Conservation (phyloP, 2,329 filamentous ascomycete genomes). For the Chalaropsis ovoidea region DNA sequence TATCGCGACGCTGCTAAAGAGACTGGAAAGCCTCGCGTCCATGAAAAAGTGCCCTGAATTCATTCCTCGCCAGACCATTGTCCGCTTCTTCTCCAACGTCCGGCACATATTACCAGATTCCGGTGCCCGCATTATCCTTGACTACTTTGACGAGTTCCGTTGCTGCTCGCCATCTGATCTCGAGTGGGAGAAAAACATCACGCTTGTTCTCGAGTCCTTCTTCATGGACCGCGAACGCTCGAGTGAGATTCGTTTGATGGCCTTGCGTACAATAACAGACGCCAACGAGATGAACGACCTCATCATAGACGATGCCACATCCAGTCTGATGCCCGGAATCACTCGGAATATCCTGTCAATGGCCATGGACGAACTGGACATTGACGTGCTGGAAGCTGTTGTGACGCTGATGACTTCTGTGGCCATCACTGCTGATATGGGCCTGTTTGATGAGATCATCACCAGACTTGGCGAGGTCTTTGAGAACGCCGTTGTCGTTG, state of each 20-base stretch:
- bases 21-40: conserved; percentile 42
- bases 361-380: conserved; percentile 53
- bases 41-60: conserved; percentile 42
- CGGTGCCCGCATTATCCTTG: conserved; percentile 52
- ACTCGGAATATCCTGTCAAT: conserved; percentile 52
- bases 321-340: conserved; percentile 48
- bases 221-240: conserved; percentile 53
- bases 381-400: conserved; percentile 53
- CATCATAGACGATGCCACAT: conserved; percentile 48
- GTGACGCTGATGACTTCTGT: conserved; percentile 56
- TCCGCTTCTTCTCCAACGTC: conserved; percentile 55
- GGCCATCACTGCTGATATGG: conserved; percentile 47
- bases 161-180: conserved; percentile 62
- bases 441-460: conserved; percentile 49
- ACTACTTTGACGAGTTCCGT: conserved; percentile 57
- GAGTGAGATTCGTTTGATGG: conserved; percentile 51
- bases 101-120: conserved; percentile 54
- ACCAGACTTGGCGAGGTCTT: conserved; percentile 20
- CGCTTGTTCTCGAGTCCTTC: conserved; percentile 51
- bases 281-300: conserved; percentile 50
- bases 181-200: conserved; percentile 56
- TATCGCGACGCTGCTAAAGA: conserved; percentile 38
- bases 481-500: conserved; percentile 20
- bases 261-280: conserved; percentile 51
- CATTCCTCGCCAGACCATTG: conserved; percentile 54